Percentiles rank a stretch among this genome's conserved stretches.
Evolutionary conservation across 2,329 filamentous ascomycete genomes (phyloP).

Genomic region (Clathrospora elynae): DNA sequence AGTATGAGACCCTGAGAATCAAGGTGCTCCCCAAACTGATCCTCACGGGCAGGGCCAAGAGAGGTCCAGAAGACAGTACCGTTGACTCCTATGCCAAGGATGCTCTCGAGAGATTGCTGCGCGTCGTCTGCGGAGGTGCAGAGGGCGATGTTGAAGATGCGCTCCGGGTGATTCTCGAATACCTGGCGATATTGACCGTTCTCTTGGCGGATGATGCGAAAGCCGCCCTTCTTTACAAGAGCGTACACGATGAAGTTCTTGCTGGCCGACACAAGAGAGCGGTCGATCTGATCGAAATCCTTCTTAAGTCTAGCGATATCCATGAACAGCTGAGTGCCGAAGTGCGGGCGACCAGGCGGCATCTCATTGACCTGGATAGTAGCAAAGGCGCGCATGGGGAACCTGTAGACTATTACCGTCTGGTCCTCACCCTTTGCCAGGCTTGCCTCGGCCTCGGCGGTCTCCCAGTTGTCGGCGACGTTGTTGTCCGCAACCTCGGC

Average conservation of each 20-base stretch:
- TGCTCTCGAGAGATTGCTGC: conserved; percentile 62
- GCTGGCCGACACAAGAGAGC: conserved; percentile 87
- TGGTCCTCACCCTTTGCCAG: conserved; percentile 69
- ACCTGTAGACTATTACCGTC: conserved; percentile 84
- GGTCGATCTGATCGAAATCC: conserved; percentile 96
- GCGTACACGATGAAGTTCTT: conserved; percentile 93
- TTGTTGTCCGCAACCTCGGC: conserved; percentile 60
- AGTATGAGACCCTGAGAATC: conserved; percentile 88
- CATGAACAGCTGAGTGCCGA: conserved; percentile 81
- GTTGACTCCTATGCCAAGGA: conserved; percentile 91
- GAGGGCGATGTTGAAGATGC: conserved; percentile 91
- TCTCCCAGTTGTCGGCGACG: conserved; percentile 90
- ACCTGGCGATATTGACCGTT: conserved; percentile 90
- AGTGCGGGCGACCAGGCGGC: conserved; percentile 63
- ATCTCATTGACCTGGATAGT: conserved; percentile 72
- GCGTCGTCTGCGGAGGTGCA: conserved; percentile 67
- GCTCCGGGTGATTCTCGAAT: conserved; percentile 88
- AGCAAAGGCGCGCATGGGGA: conserved; percentile 96
- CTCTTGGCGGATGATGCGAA: conserved; percentile 92
- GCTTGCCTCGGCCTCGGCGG: conserved; percentile 74
- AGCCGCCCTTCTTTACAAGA: conserved; percentile 88
- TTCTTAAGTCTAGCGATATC: conserved; percentile 95
- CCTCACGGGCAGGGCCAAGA: conserved; percentile 54
- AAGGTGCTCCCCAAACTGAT: conserved; percentile 75
- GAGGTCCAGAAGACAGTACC: conserved; percentile 96